Evolutionary conservation across 805 yeast species (phyloP).

Genomic region (Maudiozyma barnettii): DNA sequence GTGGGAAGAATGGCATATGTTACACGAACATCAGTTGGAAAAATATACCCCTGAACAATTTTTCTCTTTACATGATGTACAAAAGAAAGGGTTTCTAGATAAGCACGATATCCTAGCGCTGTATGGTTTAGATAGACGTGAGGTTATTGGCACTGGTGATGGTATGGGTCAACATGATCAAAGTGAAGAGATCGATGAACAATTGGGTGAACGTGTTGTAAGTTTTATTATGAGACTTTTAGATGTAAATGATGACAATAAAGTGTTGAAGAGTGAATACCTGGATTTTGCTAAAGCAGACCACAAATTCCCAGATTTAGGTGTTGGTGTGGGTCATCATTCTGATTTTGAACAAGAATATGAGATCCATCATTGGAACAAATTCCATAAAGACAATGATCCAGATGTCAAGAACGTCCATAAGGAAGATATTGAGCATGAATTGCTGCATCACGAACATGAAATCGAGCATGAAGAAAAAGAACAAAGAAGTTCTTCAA

Average conservation of each 20-base stretch:
- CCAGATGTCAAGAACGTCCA: conserved; percentile 77
- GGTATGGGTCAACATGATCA: conserved; percentile 79
- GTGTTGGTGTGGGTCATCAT: conserved; percentile 90
- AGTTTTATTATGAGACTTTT: conserved; percentile 45
- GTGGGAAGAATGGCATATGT: conserved; percentile 90
- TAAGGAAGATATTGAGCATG: conserved; percentile 83
- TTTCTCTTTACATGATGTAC: conserved; percentile 70
- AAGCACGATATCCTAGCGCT: conserved; percentile 59
- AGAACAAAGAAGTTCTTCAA: conserved; percentile 29
- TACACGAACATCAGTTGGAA: conserved; percentile 73
- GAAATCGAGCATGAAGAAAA: conserved; percentile 56
- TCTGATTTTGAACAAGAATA: conserved; percentile 89
- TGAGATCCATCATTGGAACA: conserved; percentile 90
- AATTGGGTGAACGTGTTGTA: conserved; percentile 46
- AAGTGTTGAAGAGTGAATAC: conserved; percentile 63
- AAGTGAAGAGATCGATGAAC: conserved; percentile 48
- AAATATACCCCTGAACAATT: conserved; percentile 64
- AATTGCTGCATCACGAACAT: conserved; percentile 73
- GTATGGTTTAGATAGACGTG: conserved; percentile 69
- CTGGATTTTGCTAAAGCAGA: conserved; percentile 48
- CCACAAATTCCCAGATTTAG: conserved; percentile 79
- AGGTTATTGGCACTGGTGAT: conserved; percentile 76
- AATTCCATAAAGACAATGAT: conserved; percentile 65
- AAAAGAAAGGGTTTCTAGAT: conserved; percentile 47
- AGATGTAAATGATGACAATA: conserved; percentile 59